Evolutionary conservation across 257 asterid species (phyloP), one percentile per base, ranked within the genome.

Genomic region (Verbena officinalis): DNA sequence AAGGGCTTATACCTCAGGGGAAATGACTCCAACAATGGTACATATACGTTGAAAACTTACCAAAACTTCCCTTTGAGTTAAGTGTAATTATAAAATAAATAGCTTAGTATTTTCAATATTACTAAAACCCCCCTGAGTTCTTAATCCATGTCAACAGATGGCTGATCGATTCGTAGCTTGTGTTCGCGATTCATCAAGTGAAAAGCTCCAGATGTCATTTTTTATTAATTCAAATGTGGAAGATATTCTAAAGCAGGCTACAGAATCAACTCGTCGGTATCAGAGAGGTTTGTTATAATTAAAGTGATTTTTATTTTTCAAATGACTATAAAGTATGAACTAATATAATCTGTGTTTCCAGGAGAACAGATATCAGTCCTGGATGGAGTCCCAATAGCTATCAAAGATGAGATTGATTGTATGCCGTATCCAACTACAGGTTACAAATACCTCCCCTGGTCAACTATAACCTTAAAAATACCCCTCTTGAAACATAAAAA

Each of bases 381-480:
- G 14, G 98, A 92, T 83, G 98, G 98, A 67, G 87, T 92, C 23
- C 95, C 85, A 21, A 49, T 92, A 15, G 97, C 95, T 24, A 61
- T 92, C 9, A 92, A 92, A 67, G 98, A 92, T 70, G 98, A 92
- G 73, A 89, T 92, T 9, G 98, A 92, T 46, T 92, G 98, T 23
- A 64, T 77, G 72, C 98, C 98, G 11, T 87, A 92, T 81, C 97
- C 93, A 59, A 92, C 98, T 12, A 89, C 98, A 64, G 98, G 98
- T 82, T 9, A 66, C n/a, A n/a, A n/a, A n/a, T n/a, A n/a, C n/a
- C n/a, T n/a, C n/a, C n/a, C n/a, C n/a, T n/a, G n/a, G n/a, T n/a
- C n/a, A n/a, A n/a, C n/a, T n/a, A n/a, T n/a, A n/a, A n/a, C n/a
- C n/a, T n/a, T n/a, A n/a, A n/a, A n/a, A n/a, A n/a, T n/a, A n/a